Base-by-base conservation (phyloP, 2,329 filamentous ascomycete species). In the Colletotrichum destructivum region DNA sequence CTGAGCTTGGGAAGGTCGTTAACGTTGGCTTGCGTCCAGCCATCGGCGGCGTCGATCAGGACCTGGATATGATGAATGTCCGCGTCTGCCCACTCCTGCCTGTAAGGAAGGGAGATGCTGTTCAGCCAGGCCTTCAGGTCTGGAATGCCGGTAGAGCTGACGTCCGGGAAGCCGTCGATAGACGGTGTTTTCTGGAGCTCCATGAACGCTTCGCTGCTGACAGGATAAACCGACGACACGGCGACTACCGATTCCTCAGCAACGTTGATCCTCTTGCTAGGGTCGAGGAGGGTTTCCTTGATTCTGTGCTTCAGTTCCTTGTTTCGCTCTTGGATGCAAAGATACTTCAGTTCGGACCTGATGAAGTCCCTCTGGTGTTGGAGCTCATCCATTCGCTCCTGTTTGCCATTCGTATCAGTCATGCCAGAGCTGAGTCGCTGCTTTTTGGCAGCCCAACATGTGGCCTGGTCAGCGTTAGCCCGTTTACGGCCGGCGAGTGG, bases 261-360 rank as follows among this genome's bases (percentile, higher is more conserved):
- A 55, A 21, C 35, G 35, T 23, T 55, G 1, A 2, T 46, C 5
- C 21, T 51, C 26, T 26, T 52, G 8, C 5, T 35, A 15, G 13
- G n/a, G 18, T 56, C 31, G 42, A 61, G 40, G 6, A 74, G 52
- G 8, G 57, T 55, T 8, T 67, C 47, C 11, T 57, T 38, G 2
- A 75, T 56, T 1, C 61, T 51, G 6, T 65, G 15, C 11, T 38
- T 65, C 23, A 69, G 49, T 13, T 68, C 21, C 1, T 15, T 4
- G 26, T 72, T 75, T 2, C 74, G 65, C 6, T 57, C 66, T 4
- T 66, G n/a, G 7, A 76, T 74, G 68, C 74, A 76, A 0, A 40
- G 47, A 0, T 51, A 26, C 6, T 47, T 68, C 6, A 73, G 63
- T 12, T 21, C 21, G 0, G 38, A 49, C 1, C 62, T 35, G 8